Percentiles rank a stretch among this genome's conserved stretches.
These are phyloP conservation scores for Neurospora sublineolata DNA, from an alignment of 495 filamentous ascomycete genomes.

Conservation along the genomic window DNA sequence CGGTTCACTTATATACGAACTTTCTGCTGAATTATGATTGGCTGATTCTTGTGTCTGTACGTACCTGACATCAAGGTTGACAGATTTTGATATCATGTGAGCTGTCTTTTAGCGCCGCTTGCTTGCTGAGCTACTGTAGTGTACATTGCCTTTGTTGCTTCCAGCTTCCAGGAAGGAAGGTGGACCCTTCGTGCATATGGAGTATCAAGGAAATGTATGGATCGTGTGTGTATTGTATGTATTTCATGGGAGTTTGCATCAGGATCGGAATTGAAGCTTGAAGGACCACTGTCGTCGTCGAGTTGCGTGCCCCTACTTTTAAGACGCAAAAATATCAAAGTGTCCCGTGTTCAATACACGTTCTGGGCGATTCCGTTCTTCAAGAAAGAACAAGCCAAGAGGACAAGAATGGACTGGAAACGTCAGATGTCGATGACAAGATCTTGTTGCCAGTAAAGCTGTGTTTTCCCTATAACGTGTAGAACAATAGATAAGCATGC, in stretches of 20 bases:
- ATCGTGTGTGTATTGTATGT: neutral
- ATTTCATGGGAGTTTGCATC: neutral
- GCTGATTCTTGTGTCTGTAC: too few relatives aligned
- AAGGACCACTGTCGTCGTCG: too few relatives aligned
- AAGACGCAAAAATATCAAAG: too few relatives aligned
- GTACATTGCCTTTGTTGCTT: neutral
- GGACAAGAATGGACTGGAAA: too few relatives aligned
- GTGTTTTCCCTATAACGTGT: neutral
- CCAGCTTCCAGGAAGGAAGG: neutral
- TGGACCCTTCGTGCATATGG: neutral
- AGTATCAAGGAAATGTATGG: too few relatives aligned
- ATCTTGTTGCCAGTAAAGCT: too few relatives aligned
- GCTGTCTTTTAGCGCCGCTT: neutral
- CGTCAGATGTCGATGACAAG: too few relatives aligned
- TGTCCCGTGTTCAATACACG: too few relatives aligned
- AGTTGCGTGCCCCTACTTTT: too few relatives aligned
- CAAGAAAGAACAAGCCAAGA: neutral
- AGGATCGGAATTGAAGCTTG: too few relatives aligned
- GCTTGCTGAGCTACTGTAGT: neutral
- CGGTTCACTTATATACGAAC: neutral
- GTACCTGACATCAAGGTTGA: neutral
- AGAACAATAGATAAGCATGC: neutral
- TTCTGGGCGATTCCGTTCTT: neutral
- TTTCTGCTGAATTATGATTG: neutral
- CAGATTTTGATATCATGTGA: neutral